A percentile compares a stretch with the other conserved stretches of the same genome.
phyloP scores from a whole-genome alignment of 495 filamentous ascomycete species.

The Ramalina peruviana region DNA sequence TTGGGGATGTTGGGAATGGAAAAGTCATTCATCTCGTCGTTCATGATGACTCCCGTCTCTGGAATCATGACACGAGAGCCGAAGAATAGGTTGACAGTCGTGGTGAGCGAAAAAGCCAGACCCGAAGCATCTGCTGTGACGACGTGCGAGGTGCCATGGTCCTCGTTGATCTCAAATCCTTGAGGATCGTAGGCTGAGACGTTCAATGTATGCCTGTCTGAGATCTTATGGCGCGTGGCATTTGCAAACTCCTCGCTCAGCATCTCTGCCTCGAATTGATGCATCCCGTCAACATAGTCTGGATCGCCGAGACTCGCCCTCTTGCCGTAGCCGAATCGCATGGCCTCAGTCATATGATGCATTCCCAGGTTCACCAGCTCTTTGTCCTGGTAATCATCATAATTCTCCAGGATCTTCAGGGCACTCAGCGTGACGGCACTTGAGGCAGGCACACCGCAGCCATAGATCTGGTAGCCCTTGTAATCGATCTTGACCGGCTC shows the following conservation, averaged over 20 bases:
- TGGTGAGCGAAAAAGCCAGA: conserved; percentile 57
- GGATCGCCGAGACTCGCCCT: conserved; percentile 66
- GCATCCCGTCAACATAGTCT: conserved; percentile 45
- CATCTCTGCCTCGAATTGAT: conserved; percentile 47
- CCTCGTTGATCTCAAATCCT: conserved; percentile 31
- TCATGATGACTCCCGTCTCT: conserved; percentile 73
- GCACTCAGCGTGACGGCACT: conserved; percentile 58
- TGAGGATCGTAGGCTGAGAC: conserved; percentile 54
- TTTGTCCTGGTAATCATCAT: conserved; percentile 39
- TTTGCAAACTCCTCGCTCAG: conserved; percentile 40
- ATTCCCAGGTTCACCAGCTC: conserved; percentile 45
- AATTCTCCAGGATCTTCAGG: conserved; percentile 67
- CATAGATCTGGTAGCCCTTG: conserved; percentile 48
- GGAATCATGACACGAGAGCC: conserved; percentile 66
- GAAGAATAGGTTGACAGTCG: conserved; percentile 76
- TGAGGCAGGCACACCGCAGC: conserved; percentile 54
- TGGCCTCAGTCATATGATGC: conserved; percentile 72
- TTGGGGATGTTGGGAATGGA: conserved; percentile 58
- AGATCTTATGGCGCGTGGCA: conserved; percentile 49
- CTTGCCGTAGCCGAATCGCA: conserved; percentile 73
- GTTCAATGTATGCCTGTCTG: conserved; percentile 51
- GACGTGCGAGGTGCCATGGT: conserved; percentile 66
- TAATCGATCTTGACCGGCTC: conserved; percentile 52
- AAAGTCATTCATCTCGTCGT: conserved; percentile 71
- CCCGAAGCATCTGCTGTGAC: conserved; percentile 53